phyloP scores from a whole-genome alignment of 2,329 filamentous ascomycete species.

The Annulohypoxylon truncatum region DNA sequence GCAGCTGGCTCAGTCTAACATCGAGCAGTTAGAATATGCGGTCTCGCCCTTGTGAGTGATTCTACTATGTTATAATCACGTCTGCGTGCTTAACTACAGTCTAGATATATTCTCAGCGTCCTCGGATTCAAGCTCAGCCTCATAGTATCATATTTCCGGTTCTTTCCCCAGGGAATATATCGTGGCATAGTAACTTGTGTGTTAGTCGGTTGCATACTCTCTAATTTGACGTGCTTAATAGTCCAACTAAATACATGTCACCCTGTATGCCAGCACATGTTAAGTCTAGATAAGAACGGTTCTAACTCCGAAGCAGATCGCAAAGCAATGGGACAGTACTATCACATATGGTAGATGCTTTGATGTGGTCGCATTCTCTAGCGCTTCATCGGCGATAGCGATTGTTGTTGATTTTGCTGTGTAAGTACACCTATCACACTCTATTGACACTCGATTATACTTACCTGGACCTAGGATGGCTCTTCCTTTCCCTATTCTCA shows the following conservation, averaged over 20 bases:
- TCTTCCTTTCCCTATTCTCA: conserved; percentile 31
- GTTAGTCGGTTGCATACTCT: conserved; percentile 22
- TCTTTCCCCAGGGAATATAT: conserved; percentile 24
- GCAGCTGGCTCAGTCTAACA: conserved; percentile 4
- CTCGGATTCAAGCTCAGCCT: conserved; percentile 34
- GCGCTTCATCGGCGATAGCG: conserved; percentile 16
- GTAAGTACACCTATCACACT: conserved; percentile 10
- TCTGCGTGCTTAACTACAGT: not conserved
- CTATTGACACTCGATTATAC: not conserved
- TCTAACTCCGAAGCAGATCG: conserved; percentile 20
- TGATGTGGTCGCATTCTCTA: conserved; percentile 11
- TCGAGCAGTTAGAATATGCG: conserved; percentile 25
- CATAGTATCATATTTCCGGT: conserved; percentile 26
- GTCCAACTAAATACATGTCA: conserved; percentile 25
- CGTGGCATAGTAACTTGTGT: conserved; percentile 13
- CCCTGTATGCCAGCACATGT: conserved; percentile 14
- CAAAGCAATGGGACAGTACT: conserved; percentile 22
- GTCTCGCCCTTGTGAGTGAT: conserved; percentile 24
- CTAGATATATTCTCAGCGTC: conserved; percentile 29
- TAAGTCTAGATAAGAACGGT: not conserved
- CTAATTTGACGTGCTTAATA: conserved; percentile 23
- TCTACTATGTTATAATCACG: not conserved
- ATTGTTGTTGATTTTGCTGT: conserved; percentile 32
- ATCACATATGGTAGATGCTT: conserved; percentile 18
- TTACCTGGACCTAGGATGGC: conserved; percentile 27